phyloP scores from a whole-genome alignment of 73 alveolate species.

The Paramecium sonneborni region DNA sequence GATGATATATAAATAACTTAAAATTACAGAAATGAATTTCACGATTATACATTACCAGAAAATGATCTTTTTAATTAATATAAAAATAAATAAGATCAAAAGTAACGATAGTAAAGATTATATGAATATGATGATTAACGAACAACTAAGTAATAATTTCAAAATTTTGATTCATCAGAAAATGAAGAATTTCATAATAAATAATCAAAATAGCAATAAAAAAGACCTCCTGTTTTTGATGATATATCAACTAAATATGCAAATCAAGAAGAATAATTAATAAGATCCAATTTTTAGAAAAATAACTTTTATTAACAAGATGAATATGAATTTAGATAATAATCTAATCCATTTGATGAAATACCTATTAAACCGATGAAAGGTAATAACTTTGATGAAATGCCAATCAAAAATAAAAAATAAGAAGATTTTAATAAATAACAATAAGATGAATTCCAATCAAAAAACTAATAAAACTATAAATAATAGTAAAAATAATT shows the following conservation, averaged over 20 bases:
- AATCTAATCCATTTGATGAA: constrained; percentile 47
- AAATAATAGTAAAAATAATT: neutral
- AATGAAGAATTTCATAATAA: neutral
- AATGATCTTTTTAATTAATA: neutral
- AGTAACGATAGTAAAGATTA: neutral
- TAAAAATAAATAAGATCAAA: neutral
- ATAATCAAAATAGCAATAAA: neutral
- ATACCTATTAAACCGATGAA: constrained; percentile 5
- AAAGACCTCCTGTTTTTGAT: neutral
- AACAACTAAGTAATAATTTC: neutral
- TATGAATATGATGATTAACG: neutral
- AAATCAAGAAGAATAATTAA: constrained; percentile 3
- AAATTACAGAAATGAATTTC: neutral
- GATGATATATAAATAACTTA: neutral
- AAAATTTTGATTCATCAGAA: neutral
- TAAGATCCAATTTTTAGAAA: neutral
- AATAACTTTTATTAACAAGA: neutral
- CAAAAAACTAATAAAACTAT: neutral
- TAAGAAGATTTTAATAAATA: neutral
- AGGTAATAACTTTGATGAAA: neutral
- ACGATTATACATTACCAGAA: neutral
- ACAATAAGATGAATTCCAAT: neutral
- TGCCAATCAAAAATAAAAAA: neutral
- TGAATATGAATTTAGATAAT: neutral
- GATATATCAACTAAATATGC: neutral